Evolutionary conservation across 768 basidiomycete genomes (phyloP), one percentile per base, ranked within the genome.

Genomic region (Pleurotus platypus): DNA sequence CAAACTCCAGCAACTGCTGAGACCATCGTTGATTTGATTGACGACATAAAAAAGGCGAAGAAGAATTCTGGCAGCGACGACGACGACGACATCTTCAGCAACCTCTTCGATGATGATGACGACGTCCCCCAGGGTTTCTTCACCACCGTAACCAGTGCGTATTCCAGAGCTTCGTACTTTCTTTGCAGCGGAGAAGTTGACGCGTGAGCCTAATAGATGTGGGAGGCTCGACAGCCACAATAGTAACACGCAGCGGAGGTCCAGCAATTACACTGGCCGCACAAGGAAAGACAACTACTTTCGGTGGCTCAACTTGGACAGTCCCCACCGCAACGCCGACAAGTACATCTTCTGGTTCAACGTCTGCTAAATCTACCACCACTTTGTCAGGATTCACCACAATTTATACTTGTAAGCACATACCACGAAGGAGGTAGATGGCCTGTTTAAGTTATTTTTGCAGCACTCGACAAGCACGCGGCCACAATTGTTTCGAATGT

Each of bases 1-100:
- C 20, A 22, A 54, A 40, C n/a, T 48, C 8, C 15, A 54, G 51
- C 37, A 39, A 54, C 51, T 2, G 37, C 51, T 16, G 51, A 54
- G 13, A 38, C 51, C 8, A 56, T 67, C 15, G 62, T 66, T n/a
- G 63, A 66, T 40, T 59, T 66, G 15, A 47, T 63, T 40, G 67
- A 69, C 45, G 62, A 63, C 30, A 61, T 56, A 15, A 45, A 61
- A 51, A 62, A 61, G 46, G 51, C 62, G 9, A 60, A 64, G 49
- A 48, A 62, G 18, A 62, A 30, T 11, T 22, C 39, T 20, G 51
- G 38, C 37, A 24, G 20, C 16, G 22, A 46, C n/a, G 55, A 56
- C 40, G 55, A 56, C 43, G 40, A 56, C 16, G 55, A 46, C 20
- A 35, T 35, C 30, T 35, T 35, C 30, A 35, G 30, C 30, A 35